phyloP scores from a whole-genome alignment of 768 basidiomycete species.

The Suillus clintonianus region DNA sequence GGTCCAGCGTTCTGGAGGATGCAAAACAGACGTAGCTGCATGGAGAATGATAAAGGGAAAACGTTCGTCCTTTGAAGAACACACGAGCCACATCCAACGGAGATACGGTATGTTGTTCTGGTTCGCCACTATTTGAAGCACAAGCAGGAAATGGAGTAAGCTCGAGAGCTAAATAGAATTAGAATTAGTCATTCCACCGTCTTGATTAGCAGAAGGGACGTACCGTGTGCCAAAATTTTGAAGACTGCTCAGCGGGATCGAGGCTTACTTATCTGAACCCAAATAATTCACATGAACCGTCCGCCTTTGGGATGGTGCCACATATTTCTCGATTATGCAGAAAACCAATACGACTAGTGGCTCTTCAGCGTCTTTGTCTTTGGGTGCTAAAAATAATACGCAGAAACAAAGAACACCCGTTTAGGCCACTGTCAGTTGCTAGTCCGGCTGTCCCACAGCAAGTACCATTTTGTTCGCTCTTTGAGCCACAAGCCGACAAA shows the following conservation, averaged over 20 bases:
- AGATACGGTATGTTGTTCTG: background rate
- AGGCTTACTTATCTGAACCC: background rate
- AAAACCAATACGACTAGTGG: background rate
- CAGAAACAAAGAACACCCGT: background rate
- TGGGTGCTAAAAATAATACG: background rate
- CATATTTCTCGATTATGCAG: background rate
- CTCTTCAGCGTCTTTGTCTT: background rate
- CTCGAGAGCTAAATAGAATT: background rate
- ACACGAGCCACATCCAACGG: background rate
- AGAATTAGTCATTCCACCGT: background rate
- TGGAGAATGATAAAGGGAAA: background rate
- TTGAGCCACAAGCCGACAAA: background rate
- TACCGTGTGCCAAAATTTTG: background rate
- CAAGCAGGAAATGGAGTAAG: background rate
- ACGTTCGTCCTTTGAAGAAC: background rate
- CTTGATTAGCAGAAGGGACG: background rate
- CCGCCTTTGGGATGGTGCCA: background rate
- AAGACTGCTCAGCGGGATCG: background rate
- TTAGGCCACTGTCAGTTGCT: background rate
- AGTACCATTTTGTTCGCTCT: background rate
- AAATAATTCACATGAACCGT: background rate
- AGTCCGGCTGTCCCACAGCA: background rate
- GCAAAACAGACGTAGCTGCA: background rate
- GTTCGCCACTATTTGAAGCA: background rate
- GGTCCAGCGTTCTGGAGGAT: background rate